A percentile compares a stretch with the other conserved stretches of the same genome.
Evolutionary conservation across 179 eudicot species (phyloP).

Genomic region (Actinidia arguta): DNA sequence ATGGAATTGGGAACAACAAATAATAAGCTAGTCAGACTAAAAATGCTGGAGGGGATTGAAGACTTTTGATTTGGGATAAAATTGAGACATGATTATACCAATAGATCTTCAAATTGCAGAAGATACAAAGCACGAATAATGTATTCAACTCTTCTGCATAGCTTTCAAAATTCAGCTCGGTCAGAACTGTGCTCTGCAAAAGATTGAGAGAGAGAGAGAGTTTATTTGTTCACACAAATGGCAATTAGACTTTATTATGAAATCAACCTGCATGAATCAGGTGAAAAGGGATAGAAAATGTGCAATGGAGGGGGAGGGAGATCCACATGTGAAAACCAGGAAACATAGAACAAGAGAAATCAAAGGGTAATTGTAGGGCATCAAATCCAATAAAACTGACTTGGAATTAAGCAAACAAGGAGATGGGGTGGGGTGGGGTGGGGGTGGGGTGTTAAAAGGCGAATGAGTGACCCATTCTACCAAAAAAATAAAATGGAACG

Average conservation of each 20-base stretch:
- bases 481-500: no score
- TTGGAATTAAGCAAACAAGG: no score
- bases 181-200: constrained; percentile 72
- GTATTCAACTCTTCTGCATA: constrained; percentile 94
- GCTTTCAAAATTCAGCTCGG: constrained; percentile 79
- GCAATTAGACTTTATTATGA: not conserved
- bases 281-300: not conserved
- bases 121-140: constrained; percentile 97
- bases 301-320: no score
- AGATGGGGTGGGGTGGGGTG: no score
- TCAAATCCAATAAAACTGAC: no score
- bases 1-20: not conserved
- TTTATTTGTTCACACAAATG: not conserved
- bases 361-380: no score
- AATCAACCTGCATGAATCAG: not conserved
- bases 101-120: constrained; percentile 93
- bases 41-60: not conserved
- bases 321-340: no score
- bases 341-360: no score
- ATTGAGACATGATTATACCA: constrained; percentile 56
- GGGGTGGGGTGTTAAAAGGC: no score
- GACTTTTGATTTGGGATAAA: not conserved
- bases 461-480: no score
- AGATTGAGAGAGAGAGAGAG: not conserved
- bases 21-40: not conserved